A percentile compares a stretch with the other conserved stretches of the same genome.
These are phyloP conservation scores for Maudiozyma turicensis DNA, from an alignment of 805 yeast genomes.

Conservation along the genomic window DNA sequence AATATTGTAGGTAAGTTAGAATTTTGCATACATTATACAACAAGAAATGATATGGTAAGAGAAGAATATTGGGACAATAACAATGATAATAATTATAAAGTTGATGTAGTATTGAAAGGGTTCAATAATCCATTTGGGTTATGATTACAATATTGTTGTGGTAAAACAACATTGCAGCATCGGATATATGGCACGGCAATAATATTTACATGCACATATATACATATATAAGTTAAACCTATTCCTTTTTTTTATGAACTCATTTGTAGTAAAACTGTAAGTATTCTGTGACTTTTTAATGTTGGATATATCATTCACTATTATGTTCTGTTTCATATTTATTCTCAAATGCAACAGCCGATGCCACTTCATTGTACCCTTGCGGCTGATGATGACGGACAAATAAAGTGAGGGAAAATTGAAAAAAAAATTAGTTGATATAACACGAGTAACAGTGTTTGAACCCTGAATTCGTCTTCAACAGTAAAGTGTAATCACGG, in stretches of 20 bases:
- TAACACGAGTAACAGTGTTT: too few species aligned
- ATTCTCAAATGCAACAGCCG: too few species aligned
- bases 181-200: not conserved
- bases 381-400: too few species aligned
- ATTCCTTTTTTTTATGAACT: too few species aligned
- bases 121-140: slow-evolving; percentile 19
- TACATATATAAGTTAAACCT: not conserved
- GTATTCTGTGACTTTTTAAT: too few species aligned
- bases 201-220: not conserved
- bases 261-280: too few species aligned
- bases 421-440: too few species aligned
- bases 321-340: too few species aligned
- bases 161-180: not conserved
- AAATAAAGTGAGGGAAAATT: too few species aligned
- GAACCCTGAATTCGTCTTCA: too few species aligned
- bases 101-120: slow-evolving; percentile 18
- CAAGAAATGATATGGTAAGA: slow-evolving; percentile 15
- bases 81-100: slow-evolving; percentile 20
- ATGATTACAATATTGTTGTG: not conserved
- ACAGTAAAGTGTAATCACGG: too few species aligned
- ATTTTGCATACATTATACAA: slow-evolving; percentile 23
- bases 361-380: too few species aligned
- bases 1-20: slow-evolving; percentile 15
- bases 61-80: slow-evolving; percentile 28
- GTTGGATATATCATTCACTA: not conserved